Percentiles rank a stretch among this genome's conserved stretches.
These are phyloP conservation scores for Aegilops sharonensis DNA, from an alignment of 176 grass and related monocot genomes.

Conservation along the genomic window DNA sequence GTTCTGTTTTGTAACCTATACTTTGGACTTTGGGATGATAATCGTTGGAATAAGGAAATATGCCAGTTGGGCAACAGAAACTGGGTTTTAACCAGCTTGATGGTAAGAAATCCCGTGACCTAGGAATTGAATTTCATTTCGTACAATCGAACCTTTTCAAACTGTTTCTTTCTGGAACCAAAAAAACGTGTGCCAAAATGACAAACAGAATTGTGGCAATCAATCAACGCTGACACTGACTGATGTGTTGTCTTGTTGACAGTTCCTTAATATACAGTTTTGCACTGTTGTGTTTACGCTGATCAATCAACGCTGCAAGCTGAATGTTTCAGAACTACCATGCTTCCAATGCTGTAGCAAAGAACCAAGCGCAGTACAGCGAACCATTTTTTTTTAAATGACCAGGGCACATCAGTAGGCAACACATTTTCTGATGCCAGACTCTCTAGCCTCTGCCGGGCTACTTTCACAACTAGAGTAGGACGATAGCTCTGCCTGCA, in stretches of 20 bases:
- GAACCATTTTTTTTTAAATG: not conserved
- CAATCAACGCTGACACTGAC: no score
- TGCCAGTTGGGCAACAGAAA: not conserved
- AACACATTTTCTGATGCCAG: not conserved
- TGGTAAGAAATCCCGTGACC: no score
- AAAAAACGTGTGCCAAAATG: no score
- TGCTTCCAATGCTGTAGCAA: not conserved
- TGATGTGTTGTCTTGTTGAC: no score
- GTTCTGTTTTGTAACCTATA: not conserved
- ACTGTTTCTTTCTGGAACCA: no score
- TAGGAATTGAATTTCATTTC: no score
- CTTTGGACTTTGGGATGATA: not conserved
- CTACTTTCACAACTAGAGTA: not conserved
- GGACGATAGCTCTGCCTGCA: not conserved
- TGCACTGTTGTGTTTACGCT: not conserved
- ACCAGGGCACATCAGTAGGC: not conserved
- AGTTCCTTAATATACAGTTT: no score
- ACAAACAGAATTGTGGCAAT: no score
- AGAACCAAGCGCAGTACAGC: no score
- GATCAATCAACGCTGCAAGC: not conserved
- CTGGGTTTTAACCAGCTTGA: not conserved
- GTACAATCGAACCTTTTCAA: no score
- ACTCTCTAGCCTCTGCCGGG: not conserved
- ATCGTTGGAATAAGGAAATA: not conserved
- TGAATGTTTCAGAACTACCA: not conserved